Percentiles rank a stretch among this genome's conserved stretches.
Evolutionary conservation across 108 stramenopile genomes (phyloP).

Genomic region (Aurantiochytrium sp.): DNA sequence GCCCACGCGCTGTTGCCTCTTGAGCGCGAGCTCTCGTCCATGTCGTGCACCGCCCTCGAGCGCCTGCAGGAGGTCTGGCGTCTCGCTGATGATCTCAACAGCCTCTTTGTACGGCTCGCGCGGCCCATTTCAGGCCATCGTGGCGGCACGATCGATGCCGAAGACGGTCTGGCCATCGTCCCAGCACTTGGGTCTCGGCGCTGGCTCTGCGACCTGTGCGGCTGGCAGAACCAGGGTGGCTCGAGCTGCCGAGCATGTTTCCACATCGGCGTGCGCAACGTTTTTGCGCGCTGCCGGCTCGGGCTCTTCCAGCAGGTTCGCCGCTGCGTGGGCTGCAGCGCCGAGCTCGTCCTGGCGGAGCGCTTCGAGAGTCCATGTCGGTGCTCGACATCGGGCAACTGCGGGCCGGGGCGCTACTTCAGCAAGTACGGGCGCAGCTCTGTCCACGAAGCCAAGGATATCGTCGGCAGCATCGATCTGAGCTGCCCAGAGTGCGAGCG

Average conservation of each 20-base stretch:
- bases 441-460: neutral
- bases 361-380: neutral
- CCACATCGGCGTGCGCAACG: neutral
- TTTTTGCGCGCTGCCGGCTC: neutral
- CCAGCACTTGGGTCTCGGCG: neutral
- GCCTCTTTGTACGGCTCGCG: neutral
- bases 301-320: slow-evolving; percentile 22
- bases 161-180: neutral
- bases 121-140: neutral
- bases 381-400: neutral
- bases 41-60: neutral
- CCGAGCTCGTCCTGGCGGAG: neutral
- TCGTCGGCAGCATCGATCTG: neutral
- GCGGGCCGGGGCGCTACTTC: neutral
- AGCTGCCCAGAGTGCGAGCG: neutral
- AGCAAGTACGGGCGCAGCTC: neutral
- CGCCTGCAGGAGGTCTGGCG: neutral
- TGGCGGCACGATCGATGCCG: neutral
- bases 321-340: neutral
- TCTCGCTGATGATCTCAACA: neutral
- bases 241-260: neutral
- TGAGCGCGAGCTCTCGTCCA: neutral
- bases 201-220: neutral
- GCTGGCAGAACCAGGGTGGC: neutral
- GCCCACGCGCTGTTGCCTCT: neutral